phyloP scores from a whole-genome alignment of 176 grass and related monocot species.

The bread wheat (Triticum aestivum) region DNA sequence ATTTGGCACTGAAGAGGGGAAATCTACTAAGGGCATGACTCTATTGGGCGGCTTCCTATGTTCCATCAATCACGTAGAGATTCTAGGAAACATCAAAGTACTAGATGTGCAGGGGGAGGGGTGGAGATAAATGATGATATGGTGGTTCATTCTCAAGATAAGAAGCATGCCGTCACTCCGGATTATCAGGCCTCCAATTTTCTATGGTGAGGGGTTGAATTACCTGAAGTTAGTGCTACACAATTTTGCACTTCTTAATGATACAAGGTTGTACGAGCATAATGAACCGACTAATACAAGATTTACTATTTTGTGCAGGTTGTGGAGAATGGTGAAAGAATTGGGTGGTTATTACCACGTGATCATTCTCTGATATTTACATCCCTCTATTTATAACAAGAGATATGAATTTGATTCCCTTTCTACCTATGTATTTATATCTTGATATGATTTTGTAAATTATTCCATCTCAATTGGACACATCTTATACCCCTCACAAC shows the following conservation, averaged over 20 bases:
- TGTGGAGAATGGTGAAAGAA: conserved; percentile 76
- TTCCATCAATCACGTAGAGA: background rate
- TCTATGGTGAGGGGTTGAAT: conserved; percentile 79
- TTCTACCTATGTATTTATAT: background rate
- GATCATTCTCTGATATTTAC: background rate
- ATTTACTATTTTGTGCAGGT: conserved; percentile 35
- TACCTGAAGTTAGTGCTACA: conserved; percentile 62
- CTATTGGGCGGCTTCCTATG: background rate
- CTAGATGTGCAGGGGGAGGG: background rate
- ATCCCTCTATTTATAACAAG: background rate
- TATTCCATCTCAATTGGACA: background rate
- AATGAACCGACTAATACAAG: background rate
- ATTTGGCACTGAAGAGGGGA: background rate
- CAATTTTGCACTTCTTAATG: background rate
- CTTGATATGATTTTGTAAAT: background rate
- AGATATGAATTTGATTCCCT: background rate
- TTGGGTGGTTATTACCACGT: conserved; percentile 89
- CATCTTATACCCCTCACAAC: too few species aligned
- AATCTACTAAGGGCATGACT: background rate
- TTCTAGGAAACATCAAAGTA: background rate
- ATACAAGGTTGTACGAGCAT: background rate
- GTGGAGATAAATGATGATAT: background rate
- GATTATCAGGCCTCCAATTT: conserved; percentile 54
- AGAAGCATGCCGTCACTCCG: background rate
- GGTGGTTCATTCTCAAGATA: background rate